Evolutionary conservation across 2,329 filamentous ascomycete genomes (phyloP).

Genomic region (Mollisiaceae sp.): DNA sequence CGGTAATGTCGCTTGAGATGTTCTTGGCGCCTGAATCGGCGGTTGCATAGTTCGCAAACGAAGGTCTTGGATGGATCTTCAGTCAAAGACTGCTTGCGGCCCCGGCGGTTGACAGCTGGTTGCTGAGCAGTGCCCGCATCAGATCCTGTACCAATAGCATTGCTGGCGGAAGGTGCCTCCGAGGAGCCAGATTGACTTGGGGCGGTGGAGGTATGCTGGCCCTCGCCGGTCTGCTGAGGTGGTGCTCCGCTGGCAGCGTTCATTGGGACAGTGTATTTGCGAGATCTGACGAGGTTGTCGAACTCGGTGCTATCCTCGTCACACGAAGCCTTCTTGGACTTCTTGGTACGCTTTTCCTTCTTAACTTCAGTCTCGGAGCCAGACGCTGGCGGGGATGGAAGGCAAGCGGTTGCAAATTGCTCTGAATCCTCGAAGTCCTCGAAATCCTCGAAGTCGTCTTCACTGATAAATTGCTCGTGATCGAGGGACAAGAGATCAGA

Average conservation of each 20-base stretch:
- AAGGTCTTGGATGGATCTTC: slow-evolving; percentile 99
- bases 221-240: slow-evolving; percentile 38
- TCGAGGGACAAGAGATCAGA: slow-evolving; percentile 71
- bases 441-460: slow-evolving; percentile 77
- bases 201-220: slow-evolving; percentile 40
- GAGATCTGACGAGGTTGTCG: slow-evolving; percentile 43
- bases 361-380: slow-evolving; percentile 55
- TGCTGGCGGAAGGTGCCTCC: slow-evolving; percentile 47
- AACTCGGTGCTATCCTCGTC: slow-evolving; percentile 44
- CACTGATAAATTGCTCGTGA: slow-evolving; percentile 77
- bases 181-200: slow-evolving; percentile 50
- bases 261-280: slow-evolving; percentile 44
- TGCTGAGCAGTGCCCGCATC: slow-evolving; percentile 43
- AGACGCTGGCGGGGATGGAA: slow-evolving; percentile 67
- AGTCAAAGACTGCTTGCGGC: slow-evolving; percentile 96
- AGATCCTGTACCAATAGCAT: slow-evolving; percentile 50
- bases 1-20: slow-evolving; percentile 98
- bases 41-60: slow-evolving; percentile 93
- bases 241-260: slow-evolving; percentile 38
- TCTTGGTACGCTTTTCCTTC: slow-evolving; percentile 62
- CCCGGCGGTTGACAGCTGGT: slow-evolving; percentile 81
- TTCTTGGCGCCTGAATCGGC: slow-evolving; percentile 96
- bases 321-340: slow-evolving; percentile 52
- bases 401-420: slow-evolving; percentile 61
- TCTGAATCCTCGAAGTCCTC: slow-evolving; percentile 76